A percentile compares a stretch with the other conserved stretches of the same genome.
Evolutionary conservation across 2,329 filamentous ascomycete genomes (phyloP).

Genomic region (Apiospora rasikravindrae): DNA sequence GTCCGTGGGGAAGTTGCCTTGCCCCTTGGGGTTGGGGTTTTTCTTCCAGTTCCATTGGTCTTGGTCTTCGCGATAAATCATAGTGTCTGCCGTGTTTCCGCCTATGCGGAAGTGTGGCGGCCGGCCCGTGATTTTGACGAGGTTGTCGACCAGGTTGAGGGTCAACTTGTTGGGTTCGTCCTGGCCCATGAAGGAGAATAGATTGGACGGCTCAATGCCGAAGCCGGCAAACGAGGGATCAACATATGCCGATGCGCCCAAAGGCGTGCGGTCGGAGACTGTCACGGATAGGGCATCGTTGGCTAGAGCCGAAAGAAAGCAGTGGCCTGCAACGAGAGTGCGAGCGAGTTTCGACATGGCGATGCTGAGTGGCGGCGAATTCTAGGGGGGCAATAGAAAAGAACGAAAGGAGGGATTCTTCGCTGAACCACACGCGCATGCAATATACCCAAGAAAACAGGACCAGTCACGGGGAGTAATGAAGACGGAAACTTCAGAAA

Average conservation of each 20-base stretch:
- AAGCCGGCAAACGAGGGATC: slow-evolving; percentile 53
- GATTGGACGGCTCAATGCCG: slow-evolving; percentile 57
- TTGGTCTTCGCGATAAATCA: slow-evolving; percentile 47
- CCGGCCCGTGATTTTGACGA: slow-evolving; percentile 53
- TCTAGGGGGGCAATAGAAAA: neutral
- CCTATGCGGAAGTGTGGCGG: slow-evolving; percentile 55
- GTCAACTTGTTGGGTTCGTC: slow-evolving; percentile 48
- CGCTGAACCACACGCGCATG: neutral
- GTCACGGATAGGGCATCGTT: slow-evolving; percentile 18
- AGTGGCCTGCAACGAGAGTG: slow-evolving; percentile 12
- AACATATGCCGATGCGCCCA: slow-evolving; percentile 32
- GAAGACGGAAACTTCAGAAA: neutral
- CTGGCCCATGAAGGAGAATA: slow-evolving; percentile 55
- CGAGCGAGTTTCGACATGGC: slow-evolving; percentile 16
- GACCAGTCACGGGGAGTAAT: neutral
- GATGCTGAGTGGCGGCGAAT: neutral
- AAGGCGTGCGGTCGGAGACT: slow-evolving; percentile 23
- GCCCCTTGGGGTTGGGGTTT: slow-evolving; percentile 45
- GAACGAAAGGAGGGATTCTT: neutral
- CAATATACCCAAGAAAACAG: slow-evolving; percentile 14
- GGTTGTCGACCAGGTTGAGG: slow-evolving; percentile 53
- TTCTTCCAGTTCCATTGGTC: slow-evolving; percentile 41
- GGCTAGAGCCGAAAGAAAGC: neutral
- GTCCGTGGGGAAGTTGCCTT: slow-evolving; percentile 47
- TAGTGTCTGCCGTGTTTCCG: slow-evolving; percentile 57